These are phyloP conservation scores for Lipomyces japonicus DNA, from an alignment of 805 yeast species.

Conservation along the genomic window DNA sequence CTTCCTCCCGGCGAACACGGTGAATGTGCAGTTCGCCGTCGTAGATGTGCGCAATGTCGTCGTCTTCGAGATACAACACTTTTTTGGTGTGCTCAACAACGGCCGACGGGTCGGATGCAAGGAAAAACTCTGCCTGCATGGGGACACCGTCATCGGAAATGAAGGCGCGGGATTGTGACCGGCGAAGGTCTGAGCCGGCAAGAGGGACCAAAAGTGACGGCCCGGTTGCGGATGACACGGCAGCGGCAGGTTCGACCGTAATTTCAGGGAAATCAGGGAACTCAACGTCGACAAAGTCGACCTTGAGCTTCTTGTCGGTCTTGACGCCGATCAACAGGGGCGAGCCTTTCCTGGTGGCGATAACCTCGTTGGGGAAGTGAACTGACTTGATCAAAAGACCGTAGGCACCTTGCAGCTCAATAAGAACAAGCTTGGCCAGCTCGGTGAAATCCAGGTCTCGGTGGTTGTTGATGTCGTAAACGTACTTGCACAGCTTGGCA, in stretches of 20 bases:
- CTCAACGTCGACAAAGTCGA: constrained; percentile 97
- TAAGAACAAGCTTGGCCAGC: constrained; percentile 84
- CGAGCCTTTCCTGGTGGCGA: constrained; percentile 97
- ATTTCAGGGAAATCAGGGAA: constrained; percentile 56
- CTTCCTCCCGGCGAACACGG: constrained; percentile 74
- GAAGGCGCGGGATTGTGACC: constrained; percentile 94
- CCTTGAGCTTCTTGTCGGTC: constrained; percentile 90
- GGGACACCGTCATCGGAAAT: constrained; percentile 89
- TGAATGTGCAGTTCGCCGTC: constrained; percentile 98
- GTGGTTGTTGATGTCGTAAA: constrained; percentile 78
- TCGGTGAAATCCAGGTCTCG: constrained; percentile 78
- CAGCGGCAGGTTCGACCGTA: constrained; percentile 22
- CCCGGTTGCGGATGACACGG: constrained; percentile 18
- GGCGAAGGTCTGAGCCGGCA: constrained; percentile 64
- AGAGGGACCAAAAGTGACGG: constrained; percentile 39
- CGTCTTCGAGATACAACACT: constrained; percentile 93
- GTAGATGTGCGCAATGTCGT: constrained; percentile 96
- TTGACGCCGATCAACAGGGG: constrained; percentile 96
- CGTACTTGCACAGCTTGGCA: constrained; percentile 89
- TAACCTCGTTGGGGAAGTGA: constrained; percentile 92
- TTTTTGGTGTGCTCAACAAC: constrained; percentile 96
- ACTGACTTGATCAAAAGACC: constrained; percentile 89
- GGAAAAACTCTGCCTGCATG: constrained; percentile 90
- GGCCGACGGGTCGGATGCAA: constrained; percentile 96
- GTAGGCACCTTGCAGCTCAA: constrained; percentile 95